phyloP scores from a whole-genome alignment of 2,329 filamentous ascomycete species.

The Sporothrix luriei region DNA sequence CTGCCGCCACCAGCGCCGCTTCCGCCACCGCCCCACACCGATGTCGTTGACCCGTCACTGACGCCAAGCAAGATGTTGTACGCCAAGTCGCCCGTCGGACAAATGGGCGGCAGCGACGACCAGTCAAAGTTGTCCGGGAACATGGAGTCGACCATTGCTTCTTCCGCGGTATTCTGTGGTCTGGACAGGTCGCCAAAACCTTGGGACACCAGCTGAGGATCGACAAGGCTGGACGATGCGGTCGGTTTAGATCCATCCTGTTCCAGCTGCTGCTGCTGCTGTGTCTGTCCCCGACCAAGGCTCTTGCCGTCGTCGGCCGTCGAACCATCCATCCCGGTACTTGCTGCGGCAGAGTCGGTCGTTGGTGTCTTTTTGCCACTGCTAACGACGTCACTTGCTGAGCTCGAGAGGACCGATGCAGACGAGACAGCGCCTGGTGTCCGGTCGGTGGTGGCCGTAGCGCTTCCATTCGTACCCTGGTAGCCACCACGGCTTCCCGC shows the following conservation, averaged over 20 bases:
- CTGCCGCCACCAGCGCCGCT: not conserved
- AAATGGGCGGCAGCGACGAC: slow-evolving; percentile 56
- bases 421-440: slow-evolving; percentile 30
- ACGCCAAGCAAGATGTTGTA: slow-evolving; percentile 59
- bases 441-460: not conserved
- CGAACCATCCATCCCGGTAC: not conserved
- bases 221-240: slow-evolving; percentile 5
- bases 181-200: not conserved
- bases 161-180: not conserved
- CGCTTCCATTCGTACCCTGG: slow-evolving; percentile 12
- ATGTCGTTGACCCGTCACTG: slow-evolving; percentile 34
- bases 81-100: slow-evolving; percentile 59
- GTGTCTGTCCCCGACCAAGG: not conserved
- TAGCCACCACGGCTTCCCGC: not conserved
- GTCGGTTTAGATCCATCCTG: not conserved
- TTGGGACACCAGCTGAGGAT: slow-evolving; percentile 23
- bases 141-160: slow-evolving; percentile 41
- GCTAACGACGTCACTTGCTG: slow-evolving; percentile 31
- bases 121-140: slow-evolving; percentile 54
- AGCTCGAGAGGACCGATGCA: slow-evolving; percentile 23
- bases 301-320: not conserved
- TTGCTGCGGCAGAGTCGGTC: not conserved
- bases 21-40: slow-evolving; percentile 33
- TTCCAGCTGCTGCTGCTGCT: not conserved
- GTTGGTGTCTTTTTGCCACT: slow-evolving; percentile 17